Base-by-base conservation (phyloP, 1,284 basidiomycete species). In the Crucibulum cyathiforme region DNA sequence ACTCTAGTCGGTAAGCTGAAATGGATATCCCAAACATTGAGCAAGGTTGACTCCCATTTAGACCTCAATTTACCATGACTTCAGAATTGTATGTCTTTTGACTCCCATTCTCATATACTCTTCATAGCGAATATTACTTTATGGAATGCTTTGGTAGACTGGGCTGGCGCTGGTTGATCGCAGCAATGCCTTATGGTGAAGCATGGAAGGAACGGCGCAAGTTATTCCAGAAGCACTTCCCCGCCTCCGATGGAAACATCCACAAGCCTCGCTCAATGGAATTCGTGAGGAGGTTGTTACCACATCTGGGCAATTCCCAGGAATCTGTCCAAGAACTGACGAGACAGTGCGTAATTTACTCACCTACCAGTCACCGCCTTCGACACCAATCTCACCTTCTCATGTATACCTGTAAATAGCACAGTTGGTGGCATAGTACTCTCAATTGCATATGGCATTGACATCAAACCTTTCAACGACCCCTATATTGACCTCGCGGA, bases 1-100 rank as follows among this genome's bases (percentile, higher is more conserved):
- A 84, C 66, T 83, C 82, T 13, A 82, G 82, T 65, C 79, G 82
- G 67, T 79, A 73, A 3, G 70, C 13, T 12, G 17, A 39, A 9
- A 19, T 1, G 7, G 15, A 12, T 2, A 19, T 43, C 19, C 7
- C 7, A 43, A 1, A 15, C 41, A 15, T 45, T 19, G 9, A 45
- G 12, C 19, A 19, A 15, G 7, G 7, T 9, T n/a, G 15, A 15
- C 41, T 8, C 12, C 7, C 13, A 45, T 45, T 7, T 45, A 68
- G 68, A 34, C 60, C 65, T 2, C 59, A 61, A 39, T 64, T 67
- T 34, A 55, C 60, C 2, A 65, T 71, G 63, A 31, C 66, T 13
- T 63, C 53, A 19, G 66, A 69, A 41, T 41, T 71, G 69, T 69
- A 34, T 55, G 66, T 63, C 1, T 2, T 34, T 31, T 31, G 5